Base-by-base conservation (phyloP, 257 asterid species). In the Przewalskia tangutica region DNA sequence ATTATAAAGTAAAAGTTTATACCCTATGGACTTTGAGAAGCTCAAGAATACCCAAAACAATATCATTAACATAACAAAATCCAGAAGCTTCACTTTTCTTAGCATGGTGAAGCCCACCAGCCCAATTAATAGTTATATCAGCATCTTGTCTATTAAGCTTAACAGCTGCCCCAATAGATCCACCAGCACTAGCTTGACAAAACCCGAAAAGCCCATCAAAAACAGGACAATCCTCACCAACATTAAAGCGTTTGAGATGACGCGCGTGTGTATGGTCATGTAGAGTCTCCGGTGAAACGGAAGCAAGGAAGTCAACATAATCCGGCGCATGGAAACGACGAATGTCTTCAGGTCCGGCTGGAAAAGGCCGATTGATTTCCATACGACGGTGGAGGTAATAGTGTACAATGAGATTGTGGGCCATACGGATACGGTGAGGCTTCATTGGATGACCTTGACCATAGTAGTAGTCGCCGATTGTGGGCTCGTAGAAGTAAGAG, bases 1-100 rank as follows among this genome's bases (percentile, higher is more conserved):
- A 27, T 27, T 27, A 27, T 27, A 27, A 46, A n/a, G 77, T 42
- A 42, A 68, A n/a, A 17, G 40, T 71, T 23, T 44, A 46, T 84
- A 84, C 86, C 86, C 81, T 84, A 63, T 84, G 86, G 14, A 81
- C 81, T 79, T 84, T 84, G 38, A 84, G 86, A 18, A 84, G 84
- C 84, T 84, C 86, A 17, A 84, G 84, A 38, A 84, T 84, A 42
- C 86, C 86, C 17, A 84, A 44, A 58, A 84, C 86, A 4, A 84
- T 84, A 56, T 84, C 86, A 58, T 84, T 84, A 42, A 84, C 86
- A 59, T 84, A 84, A 12, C 86, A 84, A 62, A 84, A 84, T 18
- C 86, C 86, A 18, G 86, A 84, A 40, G 86, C 86, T 81, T 84
- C 86, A 53, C 84, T 80, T 71, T 84, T 84, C 79, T 84, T 84